Percentiles rank a stretch among this genome's conserved stretches.
phyloP scores from a whole-genome alignment of 192 early-diverging fungal genomes.

The Linderina pennispora region DNA sequence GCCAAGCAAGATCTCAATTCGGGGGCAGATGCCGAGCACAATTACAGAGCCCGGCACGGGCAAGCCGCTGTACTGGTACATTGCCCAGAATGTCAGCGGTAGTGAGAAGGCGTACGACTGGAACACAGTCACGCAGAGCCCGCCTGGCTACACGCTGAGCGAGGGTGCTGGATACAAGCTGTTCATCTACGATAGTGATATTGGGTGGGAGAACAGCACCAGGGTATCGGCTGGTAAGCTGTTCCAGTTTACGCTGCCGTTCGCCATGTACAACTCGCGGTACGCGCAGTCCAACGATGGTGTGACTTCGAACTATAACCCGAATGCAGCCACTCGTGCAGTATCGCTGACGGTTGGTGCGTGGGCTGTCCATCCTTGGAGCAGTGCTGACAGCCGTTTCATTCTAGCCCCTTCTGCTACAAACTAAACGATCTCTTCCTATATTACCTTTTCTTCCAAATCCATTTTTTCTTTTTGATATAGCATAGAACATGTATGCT shows the following conservation, averaged over 20 bases:
- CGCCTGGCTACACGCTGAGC: conserved; percentile 42
- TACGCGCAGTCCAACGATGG: conserved; percentile 46
- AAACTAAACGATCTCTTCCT: too few species aligned
- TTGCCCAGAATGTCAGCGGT: conserved; percentile 41
- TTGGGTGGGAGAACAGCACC: conserved; percentile 47
- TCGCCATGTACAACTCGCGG: conserved; percentile 49
- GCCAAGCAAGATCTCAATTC: conserved; percentile 34
- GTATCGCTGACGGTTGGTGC: conserved; percentile 4
- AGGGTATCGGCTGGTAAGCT: conserved; percentile 36
- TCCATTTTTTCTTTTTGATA: too few species aligned
- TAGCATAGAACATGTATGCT: too few species aligned
- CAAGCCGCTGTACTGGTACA: conserved; percentile 47
- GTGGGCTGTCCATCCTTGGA: conserved; percentile 2
- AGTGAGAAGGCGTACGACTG: conserved; percentile 30
- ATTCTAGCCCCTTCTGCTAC: neutral
- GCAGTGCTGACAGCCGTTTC: conserved; percentile 6
- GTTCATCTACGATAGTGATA: conserved; percentile 41
- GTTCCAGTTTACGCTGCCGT: conserved; percentile 48
- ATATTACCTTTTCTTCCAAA: too few species aligned
- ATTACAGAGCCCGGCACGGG: conserved; percentile 37
- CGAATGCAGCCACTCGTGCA: conserved; percentile 29
- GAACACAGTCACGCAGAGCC: conserved; percentile 44
- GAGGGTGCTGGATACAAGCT: conserved; percentile 44
- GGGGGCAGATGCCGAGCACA: conserved; percentile 39
- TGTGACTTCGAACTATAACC: conserved; percentile 44